These are phyloP conservation scores for Eleusine coracana DNA, from an alignment of 176 grass and related monocot genomes.

Conservation along the genomic window DNA sequence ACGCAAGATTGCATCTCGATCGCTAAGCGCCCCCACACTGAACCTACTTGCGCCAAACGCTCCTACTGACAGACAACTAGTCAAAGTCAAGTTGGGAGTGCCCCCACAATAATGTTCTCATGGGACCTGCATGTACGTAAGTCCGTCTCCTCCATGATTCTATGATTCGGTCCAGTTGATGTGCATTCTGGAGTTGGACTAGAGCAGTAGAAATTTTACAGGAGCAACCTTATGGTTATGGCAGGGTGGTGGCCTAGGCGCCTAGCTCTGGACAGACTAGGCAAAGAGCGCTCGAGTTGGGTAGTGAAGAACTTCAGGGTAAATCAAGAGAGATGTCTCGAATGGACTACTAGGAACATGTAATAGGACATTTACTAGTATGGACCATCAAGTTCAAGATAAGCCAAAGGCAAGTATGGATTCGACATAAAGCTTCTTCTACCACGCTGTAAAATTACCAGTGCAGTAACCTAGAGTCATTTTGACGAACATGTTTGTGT, in stretches of 20 bases:
- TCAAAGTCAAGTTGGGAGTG: constrained; percentile 39
- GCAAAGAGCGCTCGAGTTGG: not conserved
- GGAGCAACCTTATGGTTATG: not conserved
- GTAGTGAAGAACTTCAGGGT: constrained; percentile 5
- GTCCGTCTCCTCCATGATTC: constrained; percentile 35
- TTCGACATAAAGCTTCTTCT: not conserved
- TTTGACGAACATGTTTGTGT: constrained; percentile 33
- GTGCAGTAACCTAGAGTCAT: constrained; percentile 1
- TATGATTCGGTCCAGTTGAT: constrained; percentile 15
- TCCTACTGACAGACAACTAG: constrained; percentile 36
- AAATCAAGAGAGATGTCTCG: not conserved
- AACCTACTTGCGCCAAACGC: constrained; percentile 28
- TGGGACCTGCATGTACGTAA: constrained; percentile 14
- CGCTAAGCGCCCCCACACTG: constrained; percentile 18
- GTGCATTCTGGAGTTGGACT: constrained; percentile 12
- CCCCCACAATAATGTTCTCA: constrained; percentile 43
- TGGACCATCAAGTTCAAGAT: not conserved
- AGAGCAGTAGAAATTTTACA: constrained; percentile 25
- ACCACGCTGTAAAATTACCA: constrained; percentile 13
- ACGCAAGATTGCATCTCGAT: constrained; percentile 19
- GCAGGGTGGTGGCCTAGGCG: not conserved
- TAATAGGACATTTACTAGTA: not conserved
- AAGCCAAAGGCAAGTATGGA: not conserved
- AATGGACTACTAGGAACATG: constrained; percentile 7
- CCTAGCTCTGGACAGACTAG: constrained; percentile 6